Base-by-base conservation (phyloP, 2,329 filamentous ascomycete genomes). In the Aureobasidium sp. region DNA sequence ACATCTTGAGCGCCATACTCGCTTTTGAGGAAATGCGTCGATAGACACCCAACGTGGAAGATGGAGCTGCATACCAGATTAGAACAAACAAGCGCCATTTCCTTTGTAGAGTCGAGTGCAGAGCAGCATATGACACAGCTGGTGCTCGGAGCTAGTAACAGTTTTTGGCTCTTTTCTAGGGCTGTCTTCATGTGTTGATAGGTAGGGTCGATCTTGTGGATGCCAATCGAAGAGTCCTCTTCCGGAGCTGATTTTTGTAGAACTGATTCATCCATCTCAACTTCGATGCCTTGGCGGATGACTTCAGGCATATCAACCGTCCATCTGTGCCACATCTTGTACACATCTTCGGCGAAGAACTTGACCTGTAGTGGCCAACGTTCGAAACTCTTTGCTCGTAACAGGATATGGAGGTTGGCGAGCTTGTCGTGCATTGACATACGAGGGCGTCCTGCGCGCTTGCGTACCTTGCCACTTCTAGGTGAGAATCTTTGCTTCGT, bases 351-450 rank as follows among this genome's bases (percentile, higher is more conserved):
- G 2, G 80, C 79, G 67, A 96, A 93, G 73, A 97, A 93, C 27
- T 89, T 86, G 50, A 97, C 71, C 59, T 83, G 83, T 59, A 99
- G 78, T 22, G 93, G 93, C 93, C 91, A 96, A 49, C 85, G 79
- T 17, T 79, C 77, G 71, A 97, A 97, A 72, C 90, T 94, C 2
- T 84, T 82, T 2, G 91, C 89, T 0, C 88, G 82, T 1, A 96
- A 80, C 0, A 99, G 79, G 2, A 94, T 78, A 71, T 96, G 89
- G 29, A 97, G 74, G 68, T 96, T 94, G 3, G 87, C 86, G 31
- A 97, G 72, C 42, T 90, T 81, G 3, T 88, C 88, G 27, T 77
- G 81, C 48, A 96, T 72, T 17, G 81, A 87, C 33, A 81, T 78
- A 2, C 76, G 73, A 8, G 87, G 85, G 33, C 84, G 79, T 7